Conservation (phyloP, 2,329 filamentous ascomycete genomes). For the Fusarium sterilihyphosum region DNA sequence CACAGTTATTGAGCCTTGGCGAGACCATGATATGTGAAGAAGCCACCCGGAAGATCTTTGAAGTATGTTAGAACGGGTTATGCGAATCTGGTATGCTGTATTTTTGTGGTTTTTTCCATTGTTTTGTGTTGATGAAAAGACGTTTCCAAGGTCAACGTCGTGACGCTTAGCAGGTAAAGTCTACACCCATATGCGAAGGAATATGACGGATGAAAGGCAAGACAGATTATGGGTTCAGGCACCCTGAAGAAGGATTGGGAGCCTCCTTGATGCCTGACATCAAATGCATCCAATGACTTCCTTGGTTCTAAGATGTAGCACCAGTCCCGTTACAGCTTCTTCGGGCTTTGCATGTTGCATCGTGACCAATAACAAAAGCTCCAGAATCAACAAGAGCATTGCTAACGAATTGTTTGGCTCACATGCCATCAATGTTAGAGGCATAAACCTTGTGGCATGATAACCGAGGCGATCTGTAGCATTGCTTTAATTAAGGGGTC, state of each 20-base stretch:
- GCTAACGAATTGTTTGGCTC: neutral
- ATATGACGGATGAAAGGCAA: neutral
- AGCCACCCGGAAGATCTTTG: neutral
- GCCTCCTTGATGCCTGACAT: neutral
- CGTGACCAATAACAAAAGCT: neutral
- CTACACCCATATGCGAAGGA: neutral
- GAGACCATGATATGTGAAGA: no score
- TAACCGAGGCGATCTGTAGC: neutral
- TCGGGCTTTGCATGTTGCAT: neutral
- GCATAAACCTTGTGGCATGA: neutral
- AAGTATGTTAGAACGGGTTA: no score
- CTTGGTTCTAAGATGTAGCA: neutral
- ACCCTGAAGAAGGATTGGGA: neutral
- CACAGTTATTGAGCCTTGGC: neutral
- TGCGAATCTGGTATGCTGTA: no score
- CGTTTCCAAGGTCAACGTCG: neutral
- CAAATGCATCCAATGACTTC: neutral
- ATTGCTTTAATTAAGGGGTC: neutral
- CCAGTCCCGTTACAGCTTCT: neutral
- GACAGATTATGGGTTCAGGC: no score
- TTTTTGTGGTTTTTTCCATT: no score
- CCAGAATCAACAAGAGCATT: neutral
- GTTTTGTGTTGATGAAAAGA: neutral
- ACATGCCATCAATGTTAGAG: neutral
- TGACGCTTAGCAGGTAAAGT: neutral